These are phyloP conservation scores for Trametes gibbosa DNA, from an alignment of 768 basidiomycete species.

Conservation along the genomic window DNA sequence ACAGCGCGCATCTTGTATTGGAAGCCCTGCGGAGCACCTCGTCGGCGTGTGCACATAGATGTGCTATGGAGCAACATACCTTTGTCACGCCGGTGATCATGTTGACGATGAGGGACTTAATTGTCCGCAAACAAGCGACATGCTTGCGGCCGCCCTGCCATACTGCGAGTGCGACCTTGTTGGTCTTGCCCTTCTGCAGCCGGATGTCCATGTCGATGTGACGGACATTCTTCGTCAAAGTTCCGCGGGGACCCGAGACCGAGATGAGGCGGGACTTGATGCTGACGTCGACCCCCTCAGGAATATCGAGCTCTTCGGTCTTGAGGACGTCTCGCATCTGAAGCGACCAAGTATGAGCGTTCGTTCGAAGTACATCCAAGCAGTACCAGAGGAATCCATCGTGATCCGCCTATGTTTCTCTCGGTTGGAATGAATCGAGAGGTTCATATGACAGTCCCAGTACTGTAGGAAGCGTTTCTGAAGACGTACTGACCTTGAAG, in stretches of 20 bases:
- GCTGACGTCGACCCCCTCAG: constrained; percentile 77
- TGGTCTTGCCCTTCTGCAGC: constrained; percentile 73
- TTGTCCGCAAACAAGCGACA: constrained; percentile 95
- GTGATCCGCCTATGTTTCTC: constrained; percentile 5
- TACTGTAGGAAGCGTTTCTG: neutral
- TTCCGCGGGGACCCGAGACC: constrained; percentile 91
- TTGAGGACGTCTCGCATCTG: constrained; percentile 93
- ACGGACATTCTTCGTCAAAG: constrained; percentile 86
- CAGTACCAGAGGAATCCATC: constrained; percentile 39
- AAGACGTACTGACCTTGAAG: constrained; percentile 29
- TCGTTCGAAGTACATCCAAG: constrained; percentile 31
- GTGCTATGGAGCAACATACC: constrained; percentile 37
- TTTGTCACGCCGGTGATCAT: constrained; percentile 98
- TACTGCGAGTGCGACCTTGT: constrained; percentile 85
- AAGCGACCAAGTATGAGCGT: constrained; percentile 25
- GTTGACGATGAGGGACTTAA: constrained; percentile 93
- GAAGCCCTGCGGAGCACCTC: constrained; percentile 70
- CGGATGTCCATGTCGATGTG: constrained; percentile 95
- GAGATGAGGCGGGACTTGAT: constrained; percentile 91
- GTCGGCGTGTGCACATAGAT: neutral
- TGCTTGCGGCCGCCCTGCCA: constrained; percentile 99
- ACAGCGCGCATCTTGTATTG: constrained; percentile 99
- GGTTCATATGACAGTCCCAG: neutral
- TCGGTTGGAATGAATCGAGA: neutral
- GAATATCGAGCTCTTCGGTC: constrained; percentile 90